Evolutionary conservation across 805 yeast genomes (phyloP), one percentile per base, ranked within the genome.

Genomic region (Myxozyma nipponensis): DNA sequence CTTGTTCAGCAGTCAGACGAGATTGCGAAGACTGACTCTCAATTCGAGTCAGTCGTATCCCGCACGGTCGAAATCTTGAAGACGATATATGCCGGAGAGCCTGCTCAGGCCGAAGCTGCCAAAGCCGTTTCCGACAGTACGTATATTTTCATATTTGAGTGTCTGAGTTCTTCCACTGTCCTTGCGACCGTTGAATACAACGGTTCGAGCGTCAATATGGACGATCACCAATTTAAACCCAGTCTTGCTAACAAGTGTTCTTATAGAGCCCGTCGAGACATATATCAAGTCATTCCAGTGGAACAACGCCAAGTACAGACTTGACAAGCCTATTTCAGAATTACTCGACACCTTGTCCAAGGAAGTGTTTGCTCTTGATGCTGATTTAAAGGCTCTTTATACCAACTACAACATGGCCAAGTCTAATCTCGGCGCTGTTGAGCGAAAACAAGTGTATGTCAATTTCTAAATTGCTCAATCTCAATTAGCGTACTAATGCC

Each of bases 1-100:
- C 76, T 93, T 53, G 95, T 93, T 47, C 82, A 84, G 61, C 90
- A 90, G 69, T 81, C 90, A 66, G 98, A 93, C 63, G 98, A 91
- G 63, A 76, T 93, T 50, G 72, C 79, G 38, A 90, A 88, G 66
- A 72, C 83, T 48, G 99, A 93, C 69, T 72, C 72, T n/a, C 93
- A 87, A 68, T 76, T 91, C 64, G 78, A 77, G 39, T 70, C 74
- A 6, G 78, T 93, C 4, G 79, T 89, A 13, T 66, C 72, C 23
- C 95, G 95, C 68, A 80, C 84, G 28, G 76, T 84, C 47, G 99
- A 93, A 60, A 78, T 87, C 21, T 73, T 90, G 51, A 63, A 70
- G 18, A 70, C 75, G 28, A 66, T 84, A 41, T 72, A 74, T 52
- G 77, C 71, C 21, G 63, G 66, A 50, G 72, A 72, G 49, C 64